These are phyloP conservation scores for Phoma sp. DNA, from an alignment of 2,329 filamentous ascomycete species.

Conservation along the genomic window DNA sequence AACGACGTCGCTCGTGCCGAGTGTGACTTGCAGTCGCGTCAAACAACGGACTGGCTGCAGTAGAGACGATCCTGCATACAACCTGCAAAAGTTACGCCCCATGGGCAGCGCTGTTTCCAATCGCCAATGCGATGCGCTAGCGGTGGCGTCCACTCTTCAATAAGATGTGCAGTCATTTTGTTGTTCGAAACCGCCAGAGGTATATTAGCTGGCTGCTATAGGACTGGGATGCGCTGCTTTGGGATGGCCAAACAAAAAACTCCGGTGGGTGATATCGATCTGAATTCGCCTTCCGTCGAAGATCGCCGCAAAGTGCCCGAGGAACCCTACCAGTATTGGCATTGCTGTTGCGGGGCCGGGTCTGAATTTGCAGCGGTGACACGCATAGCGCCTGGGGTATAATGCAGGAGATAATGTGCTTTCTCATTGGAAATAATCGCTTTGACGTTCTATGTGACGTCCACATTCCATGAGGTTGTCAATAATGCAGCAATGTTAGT, in stretches of 20 bases:
- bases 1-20: slow-evolving; percentile 13
- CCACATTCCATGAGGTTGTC: not conserved
- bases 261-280: slow-evolving; percentile 41
- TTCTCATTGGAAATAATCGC: slow-evolving; percentile 22
- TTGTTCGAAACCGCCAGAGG: slow-evolving; percentile 31
- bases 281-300: slow-evolving; percentile 30
- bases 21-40: slow-evolving; percentile 25
- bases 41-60: slow-evolving; percentile 40
- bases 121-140: slow-evolving; percentile 30
- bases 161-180: slow-evolving; percentile 28
- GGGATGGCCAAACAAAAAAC: slow-evolving; percentile 40
- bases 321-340: slow-evolving; percentile 10
- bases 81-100: slow-evolving; percentile 22
- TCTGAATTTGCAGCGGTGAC: slow-evolving; percentile 32
- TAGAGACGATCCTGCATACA: slow-evolving; percentile 28
- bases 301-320: slow-evolving; percentile 50
- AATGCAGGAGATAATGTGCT: slow-evolving; percentile 8
- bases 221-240: slow-evolving; percentile 29
- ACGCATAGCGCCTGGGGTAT: slow-evolving; percentile 32
- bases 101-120: slow-evolving; percentile 27
- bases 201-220: slow-evolving; percentile 34
- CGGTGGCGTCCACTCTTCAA: slow-evolving; percentile 36
- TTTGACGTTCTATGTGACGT: slow-evolving; percentile 5
- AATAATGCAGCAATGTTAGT: slow-evolving; percentile 1
- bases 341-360: slow-evolving; percentile 37